Conservation (phyloP, 2,329 filamentous ascomycete species). For the Cordyceps pruinosa region DNA sequence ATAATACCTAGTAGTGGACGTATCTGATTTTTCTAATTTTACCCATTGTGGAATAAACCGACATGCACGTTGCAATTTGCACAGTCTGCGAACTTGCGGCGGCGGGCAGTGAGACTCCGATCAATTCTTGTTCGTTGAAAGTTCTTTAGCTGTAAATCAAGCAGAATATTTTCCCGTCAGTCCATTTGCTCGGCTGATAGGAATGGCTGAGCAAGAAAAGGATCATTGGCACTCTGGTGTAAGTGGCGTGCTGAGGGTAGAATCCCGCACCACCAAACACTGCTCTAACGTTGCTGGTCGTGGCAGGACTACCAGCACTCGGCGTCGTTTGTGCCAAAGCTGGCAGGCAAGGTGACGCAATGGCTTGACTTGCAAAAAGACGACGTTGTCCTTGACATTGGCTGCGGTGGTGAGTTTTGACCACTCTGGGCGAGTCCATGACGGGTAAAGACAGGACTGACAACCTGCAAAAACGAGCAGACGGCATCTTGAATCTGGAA, state of each 20-base stretch:
- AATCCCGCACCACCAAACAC: slow-evolving; percentile 4
- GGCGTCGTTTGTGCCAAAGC: slow-evolving; percentile 57
- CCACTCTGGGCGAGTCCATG: background rate
- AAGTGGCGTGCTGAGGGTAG: slow-evolving; percentile 11
- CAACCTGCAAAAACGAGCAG: slow-evolving; percentile 24
- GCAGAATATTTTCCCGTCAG: background rate
- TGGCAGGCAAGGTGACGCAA: slow-evolving; percentile 49
- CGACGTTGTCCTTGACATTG: slow-evolving; percentile 55
- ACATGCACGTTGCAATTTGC: background rate
- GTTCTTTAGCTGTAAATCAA: no score
- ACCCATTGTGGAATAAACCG: background rate
- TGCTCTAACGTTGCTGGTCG: slow-evolving; percentile 12
- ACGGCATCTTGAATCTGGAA: slow-evolving; percentile 52
- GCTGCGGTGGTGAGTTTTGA: slow-evolving; percentile 48
- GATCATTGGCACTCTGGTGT: slow-evolving; percentile 24
- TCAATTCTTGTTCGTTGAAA: no score
- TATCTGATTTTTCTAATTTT: background rate
- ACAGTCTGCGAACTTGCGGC: background rate
- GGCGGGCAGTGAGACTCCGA: background rate
- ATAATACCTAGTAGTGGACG: no score
- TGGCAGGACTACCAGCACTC: slow-evolving; percentile 51
- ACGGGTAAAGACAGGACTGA: background rate
- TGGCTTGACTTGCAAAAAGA: slow-evolving; percentile 53
- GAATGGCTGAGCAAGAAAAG: slow-evolving; percentile 18
- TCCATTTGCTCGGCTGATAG: background rate